phyloP scores from a whole-genome alignment of 176 grass and related monocot species.

The Metroxylon sagu region DNA sequence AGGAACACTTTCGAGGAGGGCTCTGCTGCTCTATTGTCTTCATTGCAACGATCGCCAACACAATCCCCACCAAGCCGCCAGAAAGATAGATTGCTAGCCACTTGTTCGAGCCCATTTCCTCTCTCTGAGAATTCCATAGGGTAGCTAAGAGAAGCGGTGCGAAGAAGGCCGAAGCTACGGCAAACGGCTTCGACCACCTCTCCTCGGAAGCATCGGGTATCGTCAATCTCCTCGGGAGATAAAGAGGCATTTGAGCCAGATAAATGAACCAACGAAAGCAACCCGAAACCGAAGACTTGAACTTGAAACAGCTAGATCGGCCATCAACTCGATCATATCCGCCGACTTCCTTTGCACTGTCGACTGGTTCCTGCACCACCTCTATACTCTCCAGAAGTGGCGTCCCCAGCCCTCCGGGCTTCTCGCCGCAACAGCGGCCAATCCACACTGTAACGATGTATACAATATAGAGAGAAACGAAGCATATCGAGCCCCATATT shows the following conservation, averaged over 20 bases:
- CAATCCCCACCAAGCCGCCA: neutral
- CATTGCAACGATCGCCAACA: neutral
- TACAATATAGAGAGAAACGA: slow-evolving; percentile 6
- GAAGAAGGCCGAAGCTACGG: neutral
- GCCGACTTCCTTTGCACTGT: too few species aligned
- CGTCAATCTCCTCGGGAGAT: slow-evolving; percentile 13
- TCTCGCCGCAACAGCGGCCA: neutral
- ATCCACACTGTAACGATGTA: neutral
- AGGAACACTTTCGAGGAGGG: neutral
- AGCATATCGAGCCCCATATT: slow-evolving; percentile 2
- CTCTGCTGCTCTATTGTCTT: neutral
- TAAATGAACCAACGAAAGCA: neutral
- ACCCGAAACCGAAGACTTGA: neutral
- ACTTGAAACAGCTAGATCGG: neutral
- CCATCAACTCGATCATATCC: too few species aligned
- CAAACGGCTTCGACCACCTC: slow-evolving; percentile 17
- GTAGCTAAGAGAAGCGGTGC: slow-evolving; percentile 1
- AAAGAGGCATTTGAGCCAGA: slow-evolving; percentile 2
- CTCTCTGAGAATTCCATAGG: slow-evolving; percentile 6
- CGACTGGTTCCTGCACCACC: neutral
- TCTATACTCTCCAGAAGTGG: neutral
- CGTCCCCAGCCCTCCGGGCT: neutral
- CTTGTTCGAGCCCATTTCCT: neutral
- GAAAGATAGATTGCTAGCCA: neutral
- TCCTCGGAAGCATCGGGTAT: slow-evolving; percentile 4